Base-by-base conservation (phyloP, 2,329 filamentous ascomycete species). In the Fusarium oxysporum region DNA sequence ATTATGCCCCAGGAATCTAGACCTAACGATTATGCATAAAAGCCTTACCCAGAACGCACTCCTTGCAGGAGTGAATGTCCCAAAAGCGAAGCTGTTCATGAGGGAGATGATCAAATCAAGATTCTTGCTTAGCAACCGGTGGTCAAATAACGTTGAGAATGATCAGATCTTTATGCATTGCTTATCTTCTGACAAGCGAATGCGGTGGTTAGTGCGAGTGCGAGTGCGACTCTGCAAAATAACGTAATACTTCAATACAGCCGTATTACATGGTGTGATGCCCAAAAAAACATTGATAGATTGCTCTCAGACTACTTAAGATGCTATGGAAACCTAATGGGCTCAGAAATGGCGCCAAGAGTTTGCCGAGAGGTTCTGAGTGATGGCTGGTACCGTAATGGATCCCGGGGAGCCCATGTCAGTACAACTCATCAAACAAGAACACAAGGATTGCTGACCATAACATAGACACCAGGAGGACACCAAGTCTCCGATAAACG, bases 251-350 rank as follows among this genome's bases (percentile, higher is more conserved):
- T 7, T 33, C 14, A 3, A 44, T 21, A 3, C 10, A 19, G 10
- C 44, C 44, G 44, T 23, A 50, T 61, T 48, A 64, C 61, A 64
- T 51, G 61, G 54, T 60, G 54, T 50, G 43, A 14, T 43, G 8
- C 44, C 30, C 4, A 44, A 19, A 6, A 48, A n/a, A 48, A 10
- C 8, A 32, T 17, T 8, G 4, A 14, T 5, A 12, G 11, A 6
- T 32, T 10, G 5, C 4, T 37, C 12, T 19, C 19, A 33, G 6
- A 37, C 5, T 51, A 68, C 8, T 51, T 56, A 68, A 68, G 6
- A 14, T n/a, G 6, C 9, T n/a, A 21, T 35, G 14, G 0, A 25
- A n/a, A 3, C 19, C 23, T 8, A 2, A 0, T 0, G 5, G 16
- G 10, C 4, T 8, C 10, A 9, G 4, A 23, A 10, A 32, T 28